A percentile compares a stretch with the other conserved stretches of the same genome.
Evolutionary conservation across 2,329 filamentous ascomycete genomes (phyloP).

Genomic region (Ophiostoma angusticollis): DNA sequence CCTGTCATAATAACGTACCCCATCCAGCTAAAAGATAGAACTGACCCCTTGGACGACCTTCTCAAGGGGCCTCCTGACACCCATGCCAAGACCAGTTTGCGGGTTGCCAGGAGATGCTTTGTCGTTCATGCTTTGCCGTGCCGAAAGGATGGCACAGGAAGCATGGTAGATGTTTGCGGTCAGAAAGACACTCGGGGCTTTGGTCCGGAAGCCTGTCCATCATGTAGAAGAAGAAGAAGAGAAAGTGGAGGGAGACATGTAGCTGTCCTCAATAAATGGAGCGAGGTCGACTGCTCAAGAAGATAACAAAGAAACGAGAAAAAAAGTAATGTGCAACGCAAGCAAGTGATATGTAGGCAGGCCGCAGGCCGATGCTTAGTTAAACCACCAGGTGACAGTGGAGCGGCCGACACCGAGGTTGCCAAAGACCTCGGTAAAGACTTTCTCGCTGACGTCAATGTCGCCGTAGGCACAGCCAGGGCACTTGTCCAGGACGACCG

Average conservation of each 20-base stretch:
- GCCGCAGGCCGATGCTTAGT: conserved; percentile 10
- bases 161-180: too few species aligned
- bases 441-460: conserved; percentile 36
- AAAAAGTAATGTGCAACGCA: background rate
- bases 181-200: conserved; percentile 2
- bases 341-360: background rate
- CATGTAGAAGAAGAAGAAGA: background rate
- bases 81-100: too few species aligned
- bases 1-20: too few species aligned
- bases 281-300: conserved; percentile 3
- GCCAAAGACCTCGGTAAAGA: conserved; percentile 39
- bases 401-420: conserved; percentile 21
- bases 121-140: too few species aligned
- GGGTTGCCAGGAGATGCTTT: too few species aligned
- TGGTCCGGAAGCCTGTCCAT: conserved; percentile 3
- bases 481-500: conserved; percentile 62
- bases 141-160: too few species aligned
- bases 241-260: conserved; percentile 1
- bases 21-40: too few species aligned
- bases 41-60: too few species aligned
- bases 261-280: too few species aligned
- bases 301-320: conserved; percentile 2
- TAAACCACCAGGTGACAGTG: conserved; percentile 21
- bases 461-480: conserved; percentile 44
- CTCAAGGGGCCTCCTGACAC: too few species aligned